Base-by-base conservation (phyloP, 225 moss, liverwort and hornwort genomes). In the Polytrichum formosum region DNA sequence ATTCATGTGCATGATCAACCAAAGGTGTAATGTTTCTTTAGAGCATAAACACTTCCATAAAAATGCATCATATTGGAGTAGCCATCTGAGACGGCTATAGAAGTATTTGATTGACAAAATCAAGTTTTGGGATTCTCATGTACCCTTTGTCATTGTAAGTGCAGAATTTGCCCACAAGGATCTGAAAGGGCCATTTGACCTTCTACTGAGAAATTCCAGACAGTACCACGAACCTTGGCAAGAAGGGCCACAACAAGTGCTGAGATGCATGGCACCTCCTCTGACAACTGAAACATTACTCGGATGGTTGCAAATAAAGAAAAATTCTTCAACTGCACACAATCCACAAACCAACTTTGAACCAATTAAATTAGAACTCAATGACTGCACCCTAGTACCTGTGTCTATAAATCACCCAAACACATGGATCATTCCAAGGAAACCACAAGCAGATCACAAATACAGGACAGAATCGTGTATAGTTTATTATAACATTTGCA, bases 271-370 rank as follows among this genome's bases (percentile, higher is more conserved):
- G 97, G 97, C 26, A 94, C 84, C 64, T 91, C 85, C 66, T 94
- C 92, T 46, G 92, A 84, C 18, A 98, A 78, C 80, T 92, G 91
- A 66, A 98, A 90, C 64, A 98, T 98, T 75, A 98, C 89, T 70
- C 97, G 97, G 67, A 92, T 72, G 8, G 92, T 98, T 58, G 97
- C 92, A 82, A 88, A 98, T 75, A 94, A 92, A 64, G 92, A 92
- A 71, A 98, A 83, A 61, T 87, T 80, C 68, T 87, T 98, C 29
- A 98, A 72, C 97, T 98, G 94, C 72, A 74, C 70, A 37, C 58
- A 54, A 59, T 70, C 69, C 64, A 53, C n/a, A 70, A 6, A 72
- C 60, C 56, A 65, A 55, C 26, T 9, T 81, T 63, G 81, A 37
- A 10, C 37, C 2, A 10, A 37, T 2, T 37, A 37, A 13, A 13